Base-by-base conservation (phyloP, 2,329 filamentous ascomycete genomes). In the Fusarium sp. region DNA sequence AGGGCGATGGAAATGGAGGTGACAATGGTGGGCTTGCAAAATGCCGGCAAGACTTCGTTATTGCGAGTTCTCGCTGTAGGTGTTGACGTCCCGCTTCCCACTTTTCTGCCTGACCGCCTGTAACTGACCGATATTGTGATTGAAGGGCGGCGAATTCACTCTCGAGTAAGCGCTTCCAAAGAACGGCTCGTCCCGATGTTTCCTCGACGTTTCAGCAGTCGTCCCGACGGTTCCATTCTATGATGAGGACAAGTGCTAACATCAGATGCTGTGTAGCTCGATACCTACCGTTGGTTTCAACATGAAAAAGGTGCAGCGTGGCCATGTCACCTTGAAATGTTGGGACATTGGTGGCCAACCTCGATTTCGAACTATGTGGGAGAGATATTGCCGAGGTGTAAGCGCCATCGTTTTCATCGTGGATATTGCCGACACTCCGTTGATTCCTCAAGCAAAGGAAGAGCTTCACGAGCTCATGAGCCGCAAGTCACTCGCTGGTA, bases 1-100 rank as follows among this genome's bases (percentile, higher is more conserved):
- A 97, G 94, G 95, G 93, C 94, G 70, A 96, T 93, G 68, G 95
- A 99, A 83, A 97, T 99, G 93, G 95, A 99, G 80, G 94, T 99
- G 76, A 98, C 95, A 70, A 96, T 99, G 90, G 94, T 99, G 76
- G 95, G 95, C 24, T 82, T 99, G 75, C 95, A 99, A 77, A 98
- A 98, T 81, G 95, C 95, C 58, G 95, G 95, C 74, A 99, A 99
- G 82, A 98, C 95, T 35, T 98, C 94, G 62, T 79, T 99, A 74
- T 83, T 99, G 77, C 87, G 93, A 71, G 94, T 98, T 72, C 85
- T 99, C 72, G 93, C 94, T 82, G 95, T 99, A 88, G 86, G 94
- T 76, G 39, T 52, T 46, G 42, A 15, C 31, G n/a, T 49, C 52
- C 25, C 26, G 22, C 40, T 34, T 31, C 24, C 41, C 45, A 31